These are phyloP conservation scores for Incumbomyces delicatus DNA, from an alignment of 2,329 filamentous ascomycete genomes.

Conservation along the genomic window DNA sequence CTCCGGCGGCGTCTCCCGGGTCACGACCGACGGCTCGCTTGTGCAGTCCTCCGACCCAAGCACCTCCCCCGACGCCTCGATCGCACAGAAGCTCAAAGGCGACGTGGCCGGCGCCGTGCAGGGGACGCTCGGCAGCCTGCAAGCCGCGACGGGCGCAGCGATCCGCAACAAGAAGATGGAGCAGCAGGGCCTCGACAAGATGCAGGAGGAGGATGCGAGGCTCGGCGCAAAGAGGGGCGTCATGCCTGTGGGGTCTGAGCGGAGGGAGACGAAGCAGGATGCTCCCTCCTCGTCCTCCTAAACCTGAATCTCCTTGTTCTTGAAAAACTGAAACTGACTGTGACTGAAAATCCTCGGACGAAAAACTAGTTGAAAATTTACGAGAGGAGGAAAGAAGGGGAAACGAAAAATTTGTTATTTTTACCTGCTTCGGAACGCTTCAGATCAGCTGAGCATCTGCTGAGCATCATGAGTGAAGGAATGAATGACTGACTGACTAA, in stretches of 20 bases:
- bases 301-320: too few species aligned
- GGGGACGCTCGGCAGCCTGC: constrained; percentile 13
- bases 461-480: too few species aligned
- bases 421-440: too few species aligned
- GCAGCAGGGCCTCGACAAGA: constrained; percentile 18
- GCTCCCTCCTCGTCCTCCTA: too few species aligned
- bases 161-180: constrained; percentile 15
- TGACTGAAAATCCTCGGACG: too few species aligned
- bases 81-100: constrained; percentile 11
- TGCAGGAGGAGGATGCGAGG: constrained; percentile 15
- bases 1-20: too few species aligned
- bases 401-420: too few species aligned
- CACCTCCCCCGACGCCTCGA: constrained; percentile 6
- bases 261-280: constrained; percentile 7
- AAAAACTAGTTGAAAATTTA: too few species aligned
- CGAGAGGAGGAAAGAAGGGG: too few species aligned
- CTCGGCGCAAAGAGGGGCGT: constrained; percentile 16
- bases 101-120: constrained; percentile 15
- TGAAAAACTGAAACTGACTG: too few species aligned
- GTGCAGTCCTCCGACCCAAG: constrained; percentile 7
- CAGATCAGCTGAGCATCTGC: too few species aligned
- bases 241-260: constrained; percentile 13
- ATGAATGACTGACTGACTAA: too few species aligned
- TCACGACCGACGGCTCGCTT: constrained; percentile 2
- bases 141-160: constrained; percentile 14